Conservation (phyloP, 192 early-diverging fungal species). For the Mortierella alpina region DNA sequence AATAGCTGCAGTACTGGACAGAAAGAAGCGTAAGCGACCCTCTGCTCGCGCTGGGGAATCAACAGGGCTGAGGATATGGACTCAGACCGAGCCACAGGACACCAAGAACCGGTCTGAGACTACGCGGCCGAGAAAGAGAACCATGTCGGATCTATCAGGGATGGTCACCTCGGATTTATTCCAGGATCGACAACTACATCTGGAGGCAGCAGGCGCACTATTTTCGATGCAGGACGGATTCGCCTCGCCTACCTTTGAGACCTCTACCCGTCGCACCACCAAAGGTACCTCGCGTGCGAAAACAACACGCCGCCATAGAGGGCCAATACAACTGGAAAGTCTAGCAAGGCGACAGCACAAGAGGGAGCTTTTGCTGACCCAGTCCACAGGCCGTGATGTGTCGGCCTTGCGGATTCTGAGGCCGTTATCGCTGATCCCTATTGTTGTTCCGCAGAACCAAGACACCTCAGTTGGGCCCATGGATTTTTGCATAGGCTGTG, state of each 20-base stretch:
- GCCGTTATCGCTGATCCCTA: conserved; percentile 1
- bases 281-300: background rate
- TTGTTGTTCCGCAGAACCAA: background rate
- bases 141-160: conserved; percentile 49
- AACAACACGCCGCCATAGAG: conserved; percentile 4
- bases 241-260: background rate
- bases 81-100: background rate
- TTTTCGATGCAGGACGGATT: conserved; percentile 44
- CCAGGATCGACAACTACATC: conserved; percentile 17
- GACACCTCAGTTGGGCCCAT: background rate
- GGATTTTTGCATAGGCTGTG: conserved; percentile 17
- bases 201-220: conserved; percentile 41
- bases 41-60: conserved; percentile 6
- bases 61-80: conserved; percentile 18
- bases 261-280: background rate
- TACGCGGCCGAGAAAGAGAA: conserved; percentile 35
- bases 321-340: conserved; percentile 17
- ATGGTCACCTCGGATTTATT: conserved; percentile 21
- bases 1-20: conserved; percentile 9
- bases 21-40: conserved; percentile 44
- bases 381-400: background rate
- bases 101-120: conserved; percentile 7
- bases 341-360: conserved; percentile 19
- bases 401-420: conserved; percentile 8
- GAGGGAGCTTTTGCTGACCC: background rate